A percentile compares a stretch with the other conserved stretches of the same genome.
These are phyloP conservation scores for Colletotrichum sp. DNA, from an alignment of 2,329 filamentous ascomycete species.

Conservation along the genomic window DNA sequence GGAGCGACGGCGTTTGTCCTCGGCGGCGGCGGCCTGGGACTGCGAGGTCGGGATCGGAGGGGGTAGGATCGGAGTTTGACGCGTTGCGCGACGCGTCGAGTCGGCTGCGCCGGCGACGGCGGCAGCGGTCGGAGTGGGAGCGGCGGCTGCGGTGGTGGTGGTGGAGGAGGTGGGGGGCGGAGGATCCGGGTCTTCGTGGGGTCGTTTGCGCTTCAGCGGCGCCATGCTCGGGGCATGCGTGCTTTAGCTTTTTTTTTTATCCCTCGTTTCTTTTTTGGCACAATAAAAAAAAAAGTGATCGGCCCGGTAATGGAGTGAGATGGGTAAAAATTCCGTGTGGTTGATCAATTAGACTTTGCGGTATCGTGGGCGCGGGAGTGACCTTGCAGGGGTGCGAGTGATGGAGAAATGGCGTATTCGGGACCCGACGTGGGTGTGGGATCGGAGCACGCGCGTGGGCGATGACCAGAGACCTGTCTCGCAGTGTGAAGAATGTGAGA, in stretches of 20 bases:
- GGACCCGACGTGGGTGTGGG: neutral
- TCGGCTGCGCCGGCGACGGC: conserved; percentile 13
- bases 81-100: conserved; percentile 42
- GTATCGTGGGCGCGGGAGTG: conserved; percentile 1
- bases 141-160: conserved; percentile 20
- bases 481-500: neutral
- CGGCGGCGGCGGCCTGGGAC: conserved; percentile 11
- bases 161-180: conserved; percentile 16
- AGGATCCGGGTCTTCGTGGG: conserved; percentile 27
- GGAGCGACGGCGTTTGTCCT: conserved; percentile 27
- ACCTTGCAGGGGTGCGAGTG: conserved; percentile 9
- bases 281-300: neutral
- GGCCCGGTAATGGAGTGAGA: neutral
- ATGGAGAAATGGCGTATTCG: neutral
- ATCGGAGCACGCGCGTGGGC: neutral
- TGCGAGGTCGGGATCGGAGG: conserved; percentile 31
- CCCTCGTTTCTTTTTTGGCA: neutral
- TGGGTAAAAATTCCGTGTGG: neutral
- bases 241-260: neutral
- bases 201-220: conserved; percentile 43
- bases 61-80: conserved; percentile 41
- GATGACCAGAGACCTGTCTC: neutral
- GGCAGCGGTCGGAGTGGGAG: neutral
- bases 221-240: conserved; percentile 13
- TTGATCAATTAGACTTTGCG: conserved; percentile 15